Base-by-base conservation (phyloP, 2,329 filamentous ascomycete species). In the Stagonosporopsis rhizophila region DNA sequence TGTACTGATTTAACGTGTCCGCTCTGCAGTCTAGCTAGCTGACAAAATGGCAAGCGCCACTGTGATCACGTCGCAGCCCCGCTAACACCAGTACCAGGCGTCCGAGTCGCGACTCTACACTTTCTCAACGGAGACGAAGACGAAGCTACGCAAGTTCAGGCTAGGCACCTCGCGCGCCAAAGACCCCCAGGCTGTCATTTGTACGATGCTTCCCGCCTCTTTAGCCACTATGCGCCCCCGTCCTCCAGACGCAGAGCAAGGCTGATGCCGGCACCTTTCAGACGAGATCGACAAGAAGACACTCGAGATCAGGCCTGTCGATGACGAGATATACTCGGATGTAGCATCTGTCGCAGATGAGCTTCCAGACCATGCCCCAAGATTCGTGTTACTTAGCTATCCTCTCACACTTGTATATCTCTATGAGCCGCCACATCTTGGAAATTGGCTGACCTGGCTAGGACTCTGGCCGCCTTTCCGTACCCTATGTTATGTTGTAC, bases 401-500 rank as follows among this genome's bases (percentile, higher is more conserved):
- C 95, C 95, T 0, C 75, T 97, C 66, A 96, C 91, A 0, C 78
- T 96, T 77, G 92, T 96, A 80, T 61, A 83, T 57, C 15, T 4
- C 9, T 9, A 7, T 6, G 1, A 8, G 19, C 11, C 1, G 6
- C 4, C 14, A 32, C 1, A 23, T 39, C n/a, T n/a, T n/a, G n/a
- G n/a, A 19, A 11, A 3, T 23, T 25, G 15, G 17, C 25, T 56
- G 37, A 52, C 20, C 5, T 30, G 23, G 38, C 51, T 63, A 96
- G 91, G 81, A 87, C 40, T 92, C 90, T 48, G 95, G 95, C 53
- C 88, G 95, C 25, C 77, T 92, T 39, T 90, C 91, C 5, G 92
- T 96, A 3, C 95, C 95, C 9, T 99, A 99, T 75, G 92, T 97
- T 42, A 86, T 98, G 74, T 80, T 99, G 20, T 97, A 96, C 81